Conservation (phyloP, 352 stramenopile species). For the Globisporangium orthogonon region DNA sequence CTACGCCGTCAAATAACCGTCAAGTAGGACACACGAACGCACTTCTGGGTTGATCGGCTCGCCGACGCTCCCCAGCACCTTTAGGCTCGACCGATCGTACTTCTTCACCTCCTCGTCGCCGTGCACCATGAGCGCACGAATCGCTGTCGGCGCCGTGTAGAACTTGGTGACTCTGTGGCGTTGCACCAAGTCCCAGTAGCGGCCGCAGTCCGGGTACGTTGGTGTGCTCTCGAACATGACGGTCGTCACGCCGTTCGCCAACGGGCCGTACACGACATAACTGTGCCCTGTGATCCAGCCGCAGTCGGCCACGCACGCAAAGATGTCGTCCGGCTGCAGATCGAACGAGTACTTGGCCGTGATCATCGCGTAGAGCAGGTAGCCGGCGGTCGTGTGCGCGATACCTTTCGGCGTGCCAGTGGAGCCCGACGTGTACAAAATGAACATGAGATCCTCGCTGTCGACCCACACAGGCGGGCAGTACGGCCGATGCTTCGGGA, state of each 20-base stretch:
- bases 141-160: slow-evolving; percentile 93
- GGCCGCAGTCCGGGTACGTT: slow-evolving; percentile 93
- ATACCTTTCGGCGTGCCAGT: slow-evolving; percentile 95
- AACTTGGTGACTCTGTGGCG: slow-evolving; percentile 96
- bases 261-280: slow-evolving; percentile 96
- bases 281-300: slow-evolving; percentile 97
- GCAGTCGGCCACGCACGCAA: slow-evolving; percentile 93
- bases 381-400: slow-evolving; percentile 93
- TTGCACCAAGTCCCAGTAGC: slow-evolving; percentile 97
- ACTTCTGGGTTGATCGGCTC: slow-evolving; percentile 98
- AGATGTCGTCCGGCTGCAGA: slow-evolving; percentile 90
- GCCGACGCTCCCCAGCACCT: slow-evolving; percentile 95
- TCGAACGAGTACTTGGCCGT: slow-evolving; percentile 95
- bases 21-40: background rate
- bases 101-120: slow-evolving; percentile 90
- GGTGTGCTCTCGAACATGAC: slow-evolving; percentile 98
- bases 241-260: slow-evolving; percentile 96
- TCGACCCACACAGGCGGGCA: slow-evolving; percentile 95
- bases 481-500: slow-evolving; percentile 90
- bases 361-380: slow-evolving; percentile 92
- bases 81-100: slow-evolving; percentile 92
- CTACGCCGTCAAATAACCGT: background rate
- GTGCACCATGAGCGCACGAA: slow-evolving; percentile 96
- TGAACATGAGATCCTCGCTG: slow-evolving; percentile 95
- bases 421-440: slow-evolving; percentile 97